These are phyloP conservation scores for Berberis thunbergii DNA, from an alignment of 164 flowering plant species.

Conservation along the genomic window DNA sequence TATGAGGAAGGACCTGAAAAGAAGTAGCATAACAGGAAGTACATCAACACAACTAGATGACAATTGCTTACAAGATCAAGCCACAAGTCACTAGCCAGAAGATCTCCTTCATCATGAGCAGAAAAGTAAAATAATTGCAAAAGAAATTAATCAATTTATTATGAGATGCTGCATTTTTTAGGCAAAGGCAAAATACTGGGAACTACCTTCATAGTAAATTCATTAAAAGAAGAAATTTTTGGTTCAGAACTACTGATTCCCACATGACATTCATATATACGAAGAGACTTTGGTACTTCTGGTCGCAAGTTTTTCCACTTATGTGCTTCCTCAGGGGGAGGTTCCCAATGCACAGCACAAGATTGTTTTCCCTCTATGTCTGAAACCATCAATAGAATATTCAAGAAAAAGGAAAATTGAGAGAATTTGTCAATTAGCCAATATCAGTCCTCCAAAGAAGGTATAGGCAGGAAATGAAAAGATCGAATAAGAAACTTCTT, in stretches of 20 bases:
- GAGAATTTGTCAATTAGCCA: no score
- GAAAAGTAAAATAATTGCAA: no score
- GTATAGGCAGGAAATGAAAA: not conserved
- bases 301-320: slow-evolving; percentile 65
- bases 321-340: slow-evolving; percentile 68
- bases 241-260: slow-evolving; percentile 85
- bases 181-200: not conserved
- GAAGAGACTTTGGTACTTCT: slow-evolving; percentile 65
- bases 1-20: slow-evolving; percentile 75
- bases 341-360: slow-evolving; percentile 87
- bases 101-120: no score
- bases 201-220: slow-evolving; percentile 59
- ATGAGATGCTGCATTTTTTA: not conserved
- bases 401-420: not conserved
- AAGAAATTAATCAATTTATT: not conserved
- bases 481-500: not conserved
- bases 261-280: slow-evolving; percentile 94
- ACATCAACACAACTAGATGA: not conserved
- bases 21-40: not conserved
- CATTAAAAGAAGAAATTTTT: slow-evolving; percentile 67
- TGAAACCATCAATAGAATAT: slow-evolving; percentile 20
- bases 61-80: no score
- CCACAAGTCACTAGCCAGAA: no score
- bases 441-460: not conserved
- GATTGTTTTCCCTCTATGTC: slow-evolving; percentile 72